These are phyloP conservation scores for Ophiostoma sp. DNA, from an alignment of 2,329 filamentous ascomycete genomes.

Conservation along the genomic window DNA sequence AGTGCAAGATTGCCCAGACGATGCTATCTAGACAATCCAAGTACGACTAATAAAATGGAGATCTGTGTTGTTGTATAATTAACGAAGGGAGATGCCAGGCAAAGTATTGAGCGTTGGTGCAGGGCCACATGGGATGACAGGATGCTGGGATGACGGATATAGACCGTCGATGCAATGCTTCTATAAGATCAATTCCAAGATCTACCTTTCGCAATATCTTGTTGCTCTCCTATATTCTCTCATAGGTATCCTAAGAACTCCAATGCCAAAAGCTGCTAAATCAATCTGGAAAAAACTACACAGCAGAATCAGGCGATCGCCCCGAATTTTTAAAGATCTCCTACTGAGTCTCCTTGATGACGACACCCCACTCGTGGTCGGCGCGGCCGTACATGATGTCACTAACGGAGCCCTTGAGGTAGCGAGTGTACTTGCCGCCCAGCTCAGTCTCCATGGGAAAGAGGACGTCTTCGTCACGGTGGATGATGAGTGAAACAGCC, in stretches of 20 bases:
- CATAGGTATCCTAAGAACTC: not conserved
- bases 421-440: conserved; percentile 51
- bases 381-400: conserved; percentile 71
- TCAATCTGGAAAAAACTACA: not conserved
- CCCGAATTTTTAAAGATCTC: not conserved
- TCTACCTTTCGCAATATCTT: not conserved
- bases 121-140: too few relatives aligned
- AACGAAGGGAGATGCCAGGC: not conserved
- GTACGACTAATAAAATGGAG: conserved; percentile 22
- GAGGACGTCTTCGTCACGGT: conserved; percentile 57
- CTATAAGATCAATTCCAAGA: not conserved
- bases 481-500: conserved; percentile 62
- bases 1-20: conserved; percentile 27
- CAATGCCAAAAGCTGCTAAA: not conserved
- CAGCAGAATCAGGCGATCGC: not conserved
- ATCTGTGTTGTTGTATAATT: not conserved
- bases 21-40: conserved; percentile 26
- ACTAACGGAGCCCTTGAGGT: conserved; percentile 61
- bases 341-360: conserved; percentile 51
- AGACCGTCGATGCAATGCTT: not conserved
- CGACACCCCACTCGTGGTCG: conserved; percentile 63
- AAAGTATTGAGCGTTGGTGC: not conserved
- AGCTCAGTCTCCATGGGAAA: conserved; percentile 53
- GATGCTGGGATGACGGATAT: too few relatives aligned
- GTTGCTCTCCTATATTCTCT: not conserved